A percentile compares a stretch with the other conserved stretches of the same genome.
phyloP scores from a whole-genome alignment of 768 basidiomycete genomes.

The Kwoniella sp. region DNA sequence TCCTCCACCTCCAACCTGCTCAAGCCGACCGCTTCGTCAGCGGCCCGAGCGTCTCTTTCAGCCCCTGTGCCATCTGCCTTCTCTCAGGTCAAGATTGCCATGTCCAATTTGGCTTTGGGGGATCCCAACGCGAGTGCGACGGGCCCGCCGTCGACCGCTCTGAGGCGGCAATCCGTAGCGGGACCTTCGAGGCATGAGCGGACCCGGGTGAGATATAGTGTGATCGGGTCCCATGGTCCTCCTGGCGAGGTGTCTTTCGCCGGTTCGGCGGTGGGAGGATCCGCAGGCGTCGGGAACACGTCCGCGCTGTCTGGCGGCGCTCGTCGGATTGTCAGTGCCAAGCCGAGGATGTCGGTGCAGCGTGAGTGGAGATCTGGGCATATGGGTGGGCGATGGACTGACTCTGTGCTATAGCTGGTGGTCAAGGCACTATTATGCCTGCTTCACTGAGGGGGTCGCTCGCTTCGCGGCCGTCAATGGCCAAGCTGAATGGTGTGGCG shows the following conservation, averaged over 20 bases:
- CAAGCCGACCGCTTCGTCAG: slow-evolving; percentile 20
- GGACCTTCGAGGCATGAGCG: slow-evolving; percentile 20
- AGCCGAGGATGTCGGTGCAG: slow-evolving; percentile 7
- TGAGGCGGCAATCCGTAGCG: slow-evolving; percentile 13
- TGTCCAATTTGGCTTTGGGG: not conserved
- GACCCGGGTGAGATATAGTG: slow-evolving; percentile 5
- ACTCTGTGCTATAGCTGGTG: not conserved
- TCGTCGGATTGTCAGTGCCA: not conserved
- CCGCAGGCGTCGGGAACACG: slow-evolving; percentile 1
- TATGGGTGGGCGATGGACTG: not conserved
- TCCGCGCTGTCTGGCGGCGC: slow-evolving; percentile 16
- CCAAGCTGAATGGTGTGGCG: slow-evolving; percentile 1
- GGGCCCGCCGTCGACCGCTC: not conserved
- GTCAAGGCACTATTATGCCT: not conserved
- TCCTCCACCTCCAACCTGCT: slow-evolving; percentile 14
- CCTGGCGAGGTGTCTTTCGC: slow-evolving; percentile 2
- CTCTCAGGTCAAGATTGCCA: slow-evolving; percentile 9
- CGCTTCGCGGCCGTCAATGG: slow-evolving; percentile 5
- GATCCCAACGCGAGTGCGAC: not conserved
- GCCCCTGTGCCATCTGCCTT: not conserved
- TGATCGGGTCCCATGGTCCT: not conserved
- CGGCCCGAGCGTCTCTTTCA: slow-evolving; percentile 4
- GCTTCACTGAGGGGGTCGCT: slow-evolving; percentile 9
- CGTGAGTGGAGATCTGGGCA: slow-evolving; percentile 5
- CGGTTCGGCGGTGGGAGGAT: not conserved